phyloP scores from a whole-genome alignment of 1,284 basidiomycete species.

The Caloboletus inedulis region DNA sequence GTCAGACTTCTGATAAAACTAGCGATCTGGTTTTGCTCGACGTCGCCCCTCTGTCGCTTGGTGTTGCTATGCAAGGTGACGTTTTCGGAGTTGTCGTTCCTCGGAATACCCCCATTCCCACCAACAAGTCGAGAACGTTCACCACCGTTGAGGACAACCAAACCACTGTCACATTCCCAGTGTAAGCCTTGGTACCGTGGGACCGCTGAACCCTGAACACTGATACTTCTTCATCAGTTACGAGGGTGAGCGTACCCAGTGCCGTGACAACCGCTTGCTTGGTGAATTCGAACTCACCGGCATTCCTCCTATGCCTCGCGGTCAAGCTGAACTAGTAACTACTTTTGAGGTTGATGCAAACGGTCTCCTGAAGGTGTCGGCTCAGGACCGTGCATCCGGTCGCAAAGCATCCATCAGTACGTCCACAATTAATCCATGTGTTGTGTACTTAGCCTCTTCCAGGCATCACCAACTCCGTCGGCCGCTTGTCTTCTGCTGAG shows the following conservation, averaged over 20 bases:
- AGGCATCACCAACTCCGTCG: slow-evolving; percentile 94
- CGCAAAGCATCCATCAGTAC: slow-evolving; percentile 94
- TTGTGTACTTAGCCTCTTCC: slow-evolving; percentile 18
- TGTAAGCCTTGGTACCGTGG: slow-evolving; percentile 46
- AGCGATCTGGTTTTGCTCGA: slow-evolving; percentile 93
- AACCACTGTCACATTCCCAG: slow-evolving; percentile 96
- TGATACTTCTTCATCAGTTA: slow-evolving; percentile 47
- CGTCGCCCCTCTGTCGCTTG: slow-evolving; percentile 93
- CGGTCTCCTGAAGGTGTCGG: slow-evolving; percentile 93
- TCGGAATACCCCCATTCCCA: slow-evolving; percentile 96
- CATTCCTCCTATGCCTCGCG: slow-evolving; percentile 95
- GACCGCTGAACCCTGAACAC: neutral
- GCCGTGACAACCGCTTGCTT: slow-evolving; percentile 94
- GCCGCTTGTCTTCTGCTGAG: slow-evolving; percentile 90
- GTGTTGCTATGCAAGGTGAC: slow-evolving; percentile 98
- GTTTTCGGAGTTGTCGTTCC: slow-evolving; percentile 96
- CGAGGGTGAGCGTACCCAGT: slow-evolving; percentile 96
- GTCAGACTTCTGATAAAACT: slow-evolving; percentile 95
- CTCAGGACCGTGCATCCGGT: slow-evolving; percentile 91
- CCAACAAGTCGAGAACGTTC: slow-evolving; percentile 95
- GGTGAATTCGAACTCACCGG: slow-evolving; percentile 97
- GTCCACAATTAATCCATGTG: slow-evolving; percentile 26
- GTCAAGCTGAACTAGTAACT: slow-evolving; percentile 93
- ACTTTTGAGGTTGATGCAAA: slow-evolving; percentile 98
- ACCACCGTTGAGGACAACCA: slow-evolving; percentile 99